phyloP scores from a whole-genome alignment of 2,329 filamentous ascomycete genomes.

The Colletotrichum siamense region DNA sequence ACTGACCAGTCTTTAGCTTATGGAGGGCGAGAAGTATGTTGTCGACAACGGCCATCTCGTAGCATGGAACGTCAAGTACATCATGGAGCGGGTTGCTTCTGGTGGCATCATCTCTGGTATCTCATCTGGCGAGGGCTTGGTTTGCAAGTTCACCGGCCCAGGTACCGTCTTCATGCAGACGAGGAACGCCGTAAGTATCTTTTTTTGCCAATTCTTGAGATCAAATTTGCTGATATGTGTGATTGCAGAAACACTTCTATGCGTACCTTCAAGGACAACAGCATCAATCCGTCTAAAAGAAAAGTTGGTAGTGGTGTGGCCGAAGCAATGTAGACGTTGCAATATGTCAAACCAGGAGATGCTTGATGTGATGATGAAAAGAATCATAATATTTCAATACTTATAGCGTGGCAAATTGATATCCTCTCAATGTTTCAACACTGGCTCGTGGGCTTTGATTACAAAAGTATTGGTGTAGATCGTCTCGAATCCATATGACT shows the following conservation, averaged over 20 bases:
- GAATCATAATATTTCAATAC: neutral
- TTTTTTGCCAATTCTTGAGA: neutral
- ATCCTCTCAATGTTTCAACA: neutral
- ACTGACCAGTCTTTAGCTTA: conserved; percentile 42
- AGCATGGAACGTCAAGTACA: conserved; percentile 96
- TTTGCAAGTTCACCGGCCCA: conserved; percentile 92
- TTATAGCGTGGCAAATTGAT: neutral
- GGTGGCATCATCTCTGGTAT: conserved; percentile 93
- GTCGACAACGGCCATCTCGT: conserved; percentile 94
- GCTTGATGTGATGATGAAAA: neutral
- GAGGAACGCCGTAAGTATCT: conserved; percentile 71
- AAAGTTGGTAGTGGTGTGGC: too few species aligned
- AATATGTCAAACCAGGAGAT: neutral
- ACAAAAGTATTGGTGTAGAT: fast-evolving
- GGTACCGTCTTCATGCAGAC: conserved; percentile 95
- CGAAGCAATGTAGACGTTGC: neutral
- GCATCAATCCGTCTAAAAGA: conserved; percentile 31
- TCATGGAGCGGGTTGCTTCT: conserved; percentile 86
- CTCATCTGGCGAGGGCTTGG: conserved; percentile 82
- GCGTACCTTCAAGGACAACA: conserved; percentile 57
- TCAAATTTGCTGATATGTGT: neutral
- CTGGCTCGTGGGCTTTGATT: neutral
- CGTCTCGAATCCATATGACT: neutral
- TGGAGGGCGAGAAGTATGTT: conserved; percentile 83
- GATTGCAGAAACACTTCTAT: conserved; percentile 52